These are phyloP conservation scores for Seiridium unicorne DNA, from an alignment of 2,329 filamentous ascomycete species.

Conservation along the genomic window DNA sequence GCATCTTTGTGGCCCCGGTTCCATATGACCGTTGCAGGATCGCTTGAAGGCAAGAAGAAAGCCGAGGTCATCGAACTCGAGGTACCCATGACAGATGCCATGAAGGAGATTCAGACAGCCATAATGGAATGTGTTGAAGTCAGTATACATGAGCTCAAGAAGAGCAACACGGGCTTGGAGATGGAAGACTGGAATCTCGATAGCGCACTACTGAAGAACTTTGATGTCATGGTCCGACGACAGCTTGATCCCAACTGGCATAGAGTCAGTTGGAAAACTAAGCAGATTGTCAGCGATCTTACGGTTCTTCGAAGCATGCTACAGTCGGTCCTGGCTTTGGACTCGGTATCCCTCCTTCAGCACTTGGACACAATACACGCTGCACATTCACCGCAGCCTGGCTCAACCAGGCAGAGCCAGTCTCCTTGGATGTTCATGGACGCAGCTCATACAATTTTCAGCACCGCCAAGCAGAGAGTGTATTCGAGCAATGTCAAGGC, in stretches of 20 bases:
- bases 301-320: slow-evolving; percentile 80
- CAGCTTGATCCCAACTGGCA: slow-evolving; percentile 98
- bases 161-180: slow-evolving; percentile 83
- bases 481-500: slow-evolving; percentile 69
- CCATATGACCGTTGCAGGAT: slow-evolving; percentile 84
- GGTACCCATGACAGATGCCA: slow-evolving; percentile 91
- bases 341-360: slow-evolving; percentile 87
- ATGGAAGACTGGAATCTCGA: slow-evolving; percentile 98
- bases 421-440: slow-evolving; percentile 97
- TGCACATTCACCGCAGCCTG: slow-evolving; percentile 83
- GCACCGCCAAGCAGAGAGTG: slow-evolving; percentile 82
- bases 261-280: slow-evolving; percentile 89
- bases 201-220: slow-evolving; percentile 87
- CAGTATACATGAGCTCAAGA: slow-evolving; percentile 91
- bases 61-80: slow-evolving; percentile 97
- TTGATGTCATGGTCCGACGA: slow-evolving; percentile 82
- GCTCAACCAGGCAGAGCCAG: slow-evolving; percentile 82
- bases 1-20: slow-evolving; percentile 91
- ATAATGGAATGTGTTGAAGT: slow-evolving; percentile 95
- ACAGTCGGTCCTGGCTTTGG: slow-evolving; percentile 78
- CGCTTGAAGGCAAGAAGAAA: slow-evolving; percentile 86
- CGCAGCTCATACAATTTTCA: slow-evolving; percentile 90
- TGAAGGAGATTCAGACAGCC: slow-evolving; percentile 91
- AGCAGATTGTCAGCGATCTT: slow-evolving; percentile 89
- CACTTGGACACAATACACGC: slow-evolving; percentile 93